Percentiles rank a stretch among this genome's conserved stretches.
Conservation (phyloP, 768 basidiomycete genomes). For the Hypholoma sublateritium region DNA sequence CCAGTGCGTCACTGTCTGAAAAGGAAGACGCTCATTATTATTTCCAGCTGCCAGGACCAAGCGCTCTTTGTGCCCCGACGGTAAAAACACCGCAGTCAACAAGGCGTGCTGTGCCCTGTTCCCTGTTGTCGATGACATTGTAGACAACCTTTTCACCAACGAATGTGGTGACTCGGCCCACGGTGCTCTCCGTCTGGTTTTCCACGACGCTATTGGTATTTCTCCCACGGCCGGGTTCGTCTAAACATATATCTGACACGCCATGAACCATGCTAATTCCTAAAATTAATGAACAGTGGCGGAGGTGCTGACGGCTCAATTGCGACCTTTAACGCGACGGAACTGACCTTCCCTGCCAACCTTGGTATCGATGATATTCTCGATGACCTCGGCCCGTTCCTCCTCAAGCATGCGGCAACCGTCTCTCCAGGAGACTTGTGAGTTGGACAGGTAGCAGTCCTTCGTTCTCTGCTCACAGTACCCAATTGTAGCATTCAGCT, state of each 20-base stretch:
- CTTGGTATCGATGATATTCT: conserved; percentile 43
- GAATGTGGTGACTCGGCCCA: conserved; percentile 33
- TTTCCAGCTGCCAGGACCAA: conserved; percentile 1
- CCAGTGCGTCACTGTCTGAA: background rate
- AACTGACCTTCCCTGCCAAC: conserved; percentile 42
- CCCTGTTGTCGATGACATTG: conserved; percentile 22
- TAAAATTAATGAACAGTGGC: conserved; percentile 24
- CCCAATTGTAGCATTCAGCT: conserved; percentile 38
- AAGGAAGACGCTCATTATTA: background rate
- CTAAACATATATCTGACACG: background rate
- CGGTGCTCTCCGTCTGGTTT: conserved; percentile 31
- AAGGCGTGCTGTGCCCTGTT: conserved; percentile 26
- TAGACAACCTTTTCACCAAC: conserved; percentile 25
- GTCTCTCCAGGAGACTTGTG: conserved; percentile 46
- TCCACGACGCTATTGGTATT: conserved; percentile 45
- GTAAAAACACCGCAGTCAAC: conserved; percentile 24
- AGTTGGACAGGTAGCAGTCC: conserved; percentile 9
- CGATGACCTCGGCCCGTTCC: conserved; percentile 32
- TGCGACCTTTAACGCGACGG: conserved; percentile 41
- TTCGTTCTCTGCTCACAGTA: background rate
- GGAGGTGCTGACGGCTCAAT: conserved; percentile 52
- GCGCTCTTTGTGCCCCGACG: conserved; percentile 29
- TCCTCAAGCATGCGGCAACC: conserved; percentile 32
- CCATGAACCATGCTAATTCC: background rate
- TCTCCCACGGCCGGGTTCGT: conserved; percentile 32